Base-by-base conservation (phyloP, 495 filamentous ascomycete genomes). In the Talaromyces adpressus region DNA sequence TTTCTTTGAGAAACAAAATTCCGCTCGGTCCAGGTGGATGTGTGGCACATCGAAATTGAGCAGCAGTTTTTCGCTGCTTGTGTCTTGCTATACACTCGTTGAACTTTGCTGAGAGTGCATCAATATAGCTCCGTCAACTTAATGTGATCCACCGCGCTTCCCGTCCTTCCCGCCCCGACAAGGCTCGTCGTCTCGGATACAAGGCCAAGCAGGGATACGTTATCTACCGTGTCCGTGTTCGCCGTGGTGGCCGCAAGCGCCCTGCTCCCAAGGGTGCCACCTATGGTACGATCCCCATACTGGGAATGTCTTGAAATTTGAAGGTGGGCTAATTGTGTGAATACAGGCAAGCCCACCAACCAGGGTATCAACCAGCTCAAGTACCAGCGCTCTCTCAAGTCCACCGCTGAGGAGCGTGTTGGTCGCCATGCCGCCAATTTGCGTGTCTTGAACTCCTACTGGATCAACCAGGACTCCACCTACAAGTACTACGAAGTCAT, bases 401-500 rank as follows among this genome's bases (percentile, higher is more conserved):
- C 92, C 70, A 98, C 94, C 69, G 94, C 94, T 77, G 94, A 98
- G 85, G 94, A 98, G 90, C 95, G 94, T 89, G 93, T 98, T 74
- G 94, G 95, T 72, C 92, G 93, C 77, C 92, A 93, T 75, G 96
- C 92, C 84, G 91, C 92, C 82, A 98, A 98, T 84, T 82, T 98
- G 79, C 90, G 94, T 70, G 95, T 99, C 69, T 87, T 99, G 76
- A 99, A 98, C 87, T 97, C 92, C 70, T 99, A 99, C 91, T 99
- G 94, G 94, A 92, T 98, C 88, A 99, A 99, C 87, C 94, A 99
- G 86, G 94, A 99, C 85, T 97, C 93, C 62, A 98, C 94, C 81
- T 99, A 98, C 91, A 99, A 99, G 87, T 99, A 98, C 88, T 99
- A 86, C 83, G 94, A 99, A 83, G 87, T 99, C 79, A 97, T 99